A percentile compares a stretch with the other conserved stretches of the same genome.
phyloP scores from a whole-genome alignment of 2,329 filamentous ascomycete species.

The Macrophomina pseudophaseolina region DNA sequence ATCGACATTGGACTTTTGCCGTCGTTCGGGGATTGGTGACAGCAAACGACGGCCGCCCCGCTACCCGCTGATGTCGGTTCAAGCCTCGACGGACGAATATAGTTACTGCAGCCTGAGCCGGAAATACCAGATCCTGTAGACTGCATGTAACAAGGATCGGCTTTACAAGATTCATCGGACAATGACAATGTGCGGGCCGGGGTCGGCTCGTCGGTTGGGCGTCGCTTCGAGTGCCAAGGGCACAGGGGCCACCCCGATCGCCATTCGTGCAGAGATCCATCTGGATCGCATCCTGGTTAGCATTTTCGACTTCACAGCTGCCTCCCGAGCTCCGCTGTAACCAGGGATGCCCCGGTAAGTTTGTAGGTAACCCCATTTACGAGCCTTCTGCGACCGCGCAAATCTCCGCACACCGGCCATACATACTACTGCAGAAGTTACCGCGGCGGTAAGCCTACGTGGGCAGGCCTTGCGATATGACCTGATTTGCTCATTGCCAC shows the following conservation, averaged over 20 bases:
- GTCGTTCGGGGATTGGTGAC: neutral
- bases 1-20: neutral
- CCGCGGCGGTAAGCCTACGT: neutral
- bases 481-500: constrained; percentile 7
- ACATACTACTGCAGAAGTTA: constrained; percentile 12
- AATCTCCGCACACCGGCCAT: constrained; percentile 9
- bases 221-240: constrained; percentile 1
- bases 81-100: neutral
- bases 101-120: neutral
- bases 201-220: constrained; percentile 6
- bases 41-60: neutral
- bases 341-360: neutral
- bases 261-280: constrained; percentile 11
- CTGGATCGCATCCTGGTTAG: neutral
- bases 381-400: neutral
- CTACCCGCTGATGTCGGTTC: neutral
- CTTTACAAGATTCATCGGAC: neutral
- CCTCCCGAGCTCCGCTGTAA: neutral
- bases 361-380: neutral
- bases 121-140: neutral
- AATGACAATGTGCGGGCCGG: neutral
- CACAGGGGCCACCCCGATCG: constrained; percentile 12
- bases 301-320: neutral
- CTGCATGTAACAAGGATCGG: neutral
- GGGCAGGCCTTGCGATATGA: neutral